phyloP scores from a whole-genome alignment of 2,329 filamentous ascomycete species.

The Botryotinia convoluta region DNA sequence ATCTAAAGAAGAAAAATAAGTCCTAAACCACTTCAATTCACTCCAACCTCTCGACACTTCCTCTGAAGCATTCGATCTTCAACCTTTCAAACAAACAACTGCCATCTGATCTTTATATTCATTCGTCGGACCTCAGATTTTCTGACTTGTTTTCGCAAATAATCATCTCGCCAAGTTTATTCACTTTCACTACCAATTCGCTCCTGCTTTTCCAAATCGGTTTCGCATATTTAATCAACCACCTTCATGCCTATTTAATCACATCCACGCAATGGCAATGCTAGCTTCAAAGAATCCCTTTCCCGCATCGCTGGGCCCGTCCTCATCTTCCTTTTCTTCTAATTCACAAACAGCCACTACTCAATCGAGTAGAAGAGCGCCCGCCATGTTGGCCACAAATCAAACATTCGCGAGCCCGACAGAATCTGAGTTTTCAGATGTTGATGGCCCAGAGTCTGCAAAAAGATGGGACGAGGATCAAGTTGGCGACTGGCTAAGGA shows the following conservation, averaged over 20 bases:
- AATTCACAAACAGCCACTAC: slow-evolving; percentile 49
- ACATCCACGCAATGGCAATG: slow-evolving; percentile 61
- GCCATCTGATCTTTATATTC: background rate
- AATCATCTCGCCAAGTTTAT: background rate
- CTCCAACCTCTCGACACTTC: background rate
- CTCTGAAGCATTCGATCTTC: background rate
- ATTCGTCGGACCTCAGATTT: background rate
- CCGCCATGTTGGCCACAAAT: slow-evolving; percentile 48
- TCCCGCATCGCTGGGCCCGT: slow-evolving; percentile 53
- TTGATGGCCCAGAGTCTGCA: slow-evolving; percentile 70
- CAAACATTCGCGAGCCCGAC: slow-evolving; percentile 73
- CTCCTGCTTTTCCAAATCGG: slow-evolving; percentile 1
- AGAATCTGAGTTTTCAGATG: slow-evolving; percentile 88
- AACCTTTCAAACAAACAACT: background rate
- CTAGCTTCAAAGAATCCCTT: slow-evolving; percentile 73
- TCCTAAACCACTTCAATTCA: background rate
- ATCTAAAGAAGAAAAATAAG: background rate
- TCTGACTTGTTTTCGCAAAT: background rate
- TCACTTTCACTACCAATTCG: background rate
- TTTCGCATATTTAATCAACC: background rate
- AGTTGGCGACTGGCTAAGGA: slow-evolving; percentile 86
- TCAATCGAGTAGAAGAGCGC: slow-evolving; percentile 53
- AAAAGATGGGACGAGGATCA: slow-evolving; percentile 89
- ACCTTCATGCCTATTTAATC: slow-evolving; percentile 32
- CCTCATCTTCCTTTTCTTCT: slow-evolving; percentile 46